Evolutionary conservation across 108 stramenopile genomes (phyloP).

Genomic region (Cyclotella cryptica): DNA sequence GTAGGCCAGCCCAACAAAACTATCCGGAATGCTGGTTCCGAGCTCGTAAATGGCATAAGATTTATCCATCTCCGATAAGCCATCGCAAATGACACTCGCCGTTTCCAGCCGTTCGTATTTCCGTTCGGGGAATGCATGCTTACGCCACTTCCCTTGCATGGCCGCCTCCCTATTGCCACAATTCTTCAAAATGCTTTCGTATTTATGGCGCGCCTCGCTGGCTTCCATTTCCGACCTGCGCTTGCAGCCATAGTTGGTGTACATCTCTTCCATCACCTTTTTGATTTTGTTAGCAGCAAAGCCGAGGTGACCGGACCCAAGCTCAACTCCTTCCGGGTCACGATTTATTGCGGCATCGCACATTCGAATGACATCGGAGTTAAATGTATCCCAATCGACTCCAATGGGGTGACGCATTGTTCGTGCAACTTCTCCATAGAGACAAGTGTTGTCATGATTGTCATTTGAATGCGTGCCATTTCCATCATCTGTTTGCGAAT

Average conservation of each 20-base stretch:
- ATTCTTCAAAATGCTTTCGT: constrained; percentile 48
- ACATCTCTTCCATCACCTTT: constrained; percentile 69
- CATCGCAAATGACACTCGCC: constrained; percentile 77
- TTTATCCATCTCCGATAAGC: constrained; percentile 81
- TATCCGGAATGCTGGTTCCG: constrained; percentile 71
- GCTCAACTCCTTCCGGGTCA: constrained; percentile 44
- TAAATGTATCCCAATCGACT: constrained; percentile 80
- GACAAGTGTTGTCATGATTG: not conserved
- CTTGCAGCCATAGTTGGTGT: constrained; percentile 60
- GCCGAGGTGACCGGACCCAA: constrained; percentile 59
- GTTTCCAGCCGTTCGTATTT: constrained; percentile 70
- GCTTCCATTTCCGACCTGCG: constrained; percentile 67
- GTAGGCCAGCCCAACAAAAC: constrained; percentile 84
- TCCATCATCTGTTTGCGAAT: not conserved
- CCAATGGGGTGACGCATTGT: constrained; percentile 66
- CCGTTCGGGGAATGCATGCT: constrained; percentile 80
- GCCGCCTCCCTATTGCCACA: constrained; percentile 76
- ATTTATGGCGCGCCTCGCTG: constrained; percentile 66
- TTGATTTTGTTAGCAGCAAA: constrained; percentile 70
- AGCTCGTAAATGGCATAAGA: constrained; percentile 80
- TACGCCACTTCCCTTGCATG: constrained; percentile 73
- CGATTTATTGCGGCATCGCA: constrained; percentile 68
- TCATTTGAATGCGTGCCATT: constrained; percentile 8
- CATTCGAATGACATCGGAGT: constrained; percentile 72
- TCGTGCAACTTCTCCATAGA: constrained; percentile 40